Conservation (phyloP, 1,284 basidiomycete species). For the Cryptococcus jaspeensis region DNA sequence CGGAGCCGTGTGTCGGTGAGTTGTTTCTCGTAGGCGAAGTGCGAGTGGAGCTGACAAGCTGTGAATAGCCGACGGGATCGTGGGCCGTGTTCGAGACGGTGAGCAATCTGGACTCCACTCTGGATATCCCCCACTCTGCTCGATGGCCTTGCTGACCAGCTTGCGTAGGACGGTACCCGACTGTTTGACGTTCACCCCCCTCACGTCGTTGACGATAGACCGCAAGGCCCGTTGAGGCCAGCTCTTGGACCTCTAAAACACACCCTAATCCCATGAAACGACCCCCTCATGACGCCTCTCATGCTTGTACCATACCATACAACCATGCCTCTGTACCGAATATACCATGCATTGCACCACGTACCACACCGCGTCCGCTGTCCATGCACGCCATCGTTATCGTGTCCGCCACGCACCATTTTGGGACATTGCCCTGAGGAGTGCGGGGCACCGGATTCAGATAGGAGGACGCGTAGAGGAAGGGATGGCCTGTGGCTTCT, state of each 20-base stretch:
- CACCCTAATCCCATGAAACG: conserved; percentile 30
- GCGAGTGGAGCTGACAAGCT: background rate
- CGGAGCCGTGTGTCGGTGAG: conserved; percentile 44
- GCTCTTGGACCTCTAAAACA: conserved; percentile 28
- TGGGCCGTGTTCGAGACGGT: conserved; percentile 51
- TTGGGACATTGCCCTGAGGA: no score
- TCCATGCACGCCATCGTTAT: no score
- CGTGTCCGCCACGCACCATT: no score
- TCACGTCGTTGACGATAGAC: conserved; percentile 29
- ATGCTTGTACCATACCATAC: background rate
- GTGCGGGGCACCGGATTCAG: no score
- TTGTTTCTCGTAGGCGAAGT: background rate
- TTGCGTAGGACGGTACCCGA: conserved; percentile 33
- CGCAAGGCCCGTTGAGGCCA: conserved; percentile 28
- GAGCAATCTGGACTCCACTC: conserved; percentile 12
- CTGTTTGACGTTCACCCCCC: conserved; percentile 38
- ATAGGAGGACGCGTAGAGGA: no score
- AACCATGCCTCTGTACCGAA: no score
- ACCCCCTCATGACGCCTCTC: no score
- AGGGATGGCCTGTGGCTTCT: no score
- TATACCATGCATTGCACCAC: no score
- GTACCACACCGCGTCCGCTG: no score
- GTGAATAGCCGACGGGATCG: conserved; percentile 29
- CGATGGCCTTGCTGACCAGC: conserved; percentile 2
- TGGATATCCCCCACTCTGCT: no score